Evolutionary conservation across 352 stramenopile species (phyloP), one percentile per base, ranked within the genome.

Genomic region (Phytopythium litorale): DNA sequence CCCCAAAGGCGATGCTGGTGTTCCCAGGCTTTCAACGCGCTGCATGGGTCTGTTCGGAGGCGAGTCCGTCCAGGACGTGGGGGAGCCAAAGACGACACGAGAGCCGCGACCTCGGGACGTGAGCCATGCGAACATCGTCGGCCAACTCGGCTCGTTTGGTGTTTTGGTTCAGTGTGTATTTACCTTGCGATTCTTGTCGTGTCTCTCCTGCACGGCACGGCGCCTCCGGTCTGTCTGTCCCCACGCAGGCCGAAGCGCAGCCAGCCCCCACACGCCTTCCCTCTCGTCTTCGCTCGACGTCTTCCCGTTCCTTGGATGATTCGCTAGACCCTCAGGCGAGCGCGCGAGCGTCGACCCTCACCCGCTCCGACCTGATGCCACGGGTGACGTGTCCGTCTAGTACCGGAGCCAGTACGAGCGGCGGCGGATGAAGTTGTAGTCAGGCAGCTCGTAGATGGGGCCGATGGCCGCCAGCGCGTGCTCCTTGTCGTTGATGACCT

Each of bases 341-440:
- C 3, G 46, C 23, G 15, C 21, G 23, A 33, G 23, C 62, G 61
- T 56, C 38, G 56, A 62, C 33, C 16, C 5, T 56, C 30, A 45
- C 43, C 32, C 32, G 51, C 28, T 12, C 21, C 21, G 21, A 51
- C 21, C 45, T 12, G 11, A 12, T 49, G 52, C 40, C 46, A 64
- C 54, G 63, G 58, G 49, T 8, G 9, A 3, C 3, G 4, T 60
- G 19, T 40, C 40, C 28, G 61, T 67, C 83, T 91, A 97, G 87
- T 93, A 94, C 78, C 87, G 86, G 72, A 98, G 78, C 96, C 97
- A 99, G 95, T 98, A 99, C 59, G 97, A 99, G 73, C 98, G 91
- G 78, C 97, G 89, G 80, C 98, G 93, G 81, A 99, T 98, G 83
- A 98, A 99, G 79, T 98, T 99, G 93, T 99, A 99, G 79, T 99